Base-by-base conservation (phyloP, 2,329 filamentous ascomycete genomes). In the Paecilomyces formosus region DNA sequence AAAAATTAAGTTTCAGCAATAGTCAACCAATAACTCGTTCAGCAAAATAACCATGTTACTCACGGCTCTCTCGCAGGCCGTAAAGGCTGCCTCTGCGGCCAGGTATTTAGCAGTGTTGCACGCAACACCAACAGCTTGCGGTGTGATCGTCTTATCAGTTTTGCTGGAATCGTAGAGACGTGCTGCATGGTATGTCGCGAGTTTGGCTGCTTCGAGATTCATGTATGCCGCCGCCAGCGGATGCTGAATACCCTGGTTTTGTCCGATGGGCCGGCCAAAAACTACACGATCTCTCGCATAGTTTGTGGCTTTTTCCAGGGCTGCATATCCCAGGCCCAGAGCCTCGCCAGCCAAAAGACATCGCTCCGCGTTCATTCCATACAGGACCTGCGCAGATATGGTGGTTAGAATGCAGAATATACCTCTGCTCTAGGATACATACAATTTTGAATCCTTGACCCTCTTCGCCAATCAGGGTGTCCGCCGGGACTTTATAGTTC, bases 351-450 rank as follows among this genome's bases (percentile, higher is more conserved):
- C 89, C 0, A 92, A 76, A 0, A 92, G 80, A 67, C 88, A 90
- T 2, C 88, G 80, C 70, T 92, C 88, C 0, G 88, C 88, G 63
- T 92, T 92, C 87, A 92, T 90, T 1, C 89, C 88, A 65, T 90
- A 87, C 24, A 92, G 81, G 56, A 92, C 69, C 70, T 75, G 33
- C 8, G 11, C 18, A 18, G 22, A n/a, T 13, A 18, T 31, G 21
- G 13, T n/a, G 31, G 33, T 55, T 51, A 33, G 55, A 49, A 12
- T 56, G 49, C 33, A 18, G 18, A 56, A 39, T 15, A 7, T 11
- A 22, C 12, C 15, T 15, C 24, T 35, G 24, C n/a, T n/a, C 1
- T 18, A 9, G 33, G 30, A 3, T 7, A 60, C 65, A 28, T 59
- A 77, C 84, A 57, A 91, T 88, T 66, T 86, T 87, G 79, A 95